Base-by-base conservation (phyloP, 2,329 filamentous ascomycete species). In the Aureobasidium melanogenum region DNA sequence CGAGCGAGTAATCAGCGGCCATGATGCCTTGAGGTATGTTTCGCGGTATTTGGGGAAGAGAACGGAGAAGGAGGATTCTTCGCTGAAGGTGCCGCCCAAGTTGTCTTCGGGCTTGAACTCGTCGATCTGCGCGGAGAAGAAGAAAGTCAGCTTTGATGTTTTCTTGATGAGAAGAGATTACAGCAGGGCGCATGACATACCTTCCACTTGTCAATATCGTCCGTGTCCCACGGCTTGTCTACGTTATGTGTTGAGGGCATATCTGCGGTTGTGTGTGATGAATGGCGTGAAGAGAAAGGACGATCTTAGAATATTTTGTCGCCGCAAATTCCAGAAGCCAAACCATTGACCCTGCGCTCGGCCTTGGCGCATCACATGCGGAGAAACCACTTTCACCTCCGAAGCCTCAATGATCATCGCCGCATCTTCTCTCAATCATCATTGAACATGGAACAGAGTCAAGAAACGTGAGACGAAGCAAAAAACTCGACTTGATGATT, bases 161-260 rank as follows among this genome's bases (percentile, higher is more conserved):
- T 34, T 44, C 17, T n/a, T 17, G 19, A 22, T 6, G 5, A 15
- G 5, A 17, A 9, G 22, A 30, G 0, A 10, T n/a, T 7, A 17
- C 3, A 1, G 30, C 7, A 26, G 7, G 3, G 30, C 30, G 48
- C 30, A 24, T 38, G 30, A 22, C 50, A 10, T 41, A 62, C 86
- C 80, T 91, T 93, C 91, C 91, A 97, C 75, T 97, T 96, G 77
- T 97, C 93, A 66, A 97, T 90, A 70, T 97, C 94, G 65, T 96
- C 92, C 61, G 92, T 96, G 70, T 97, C 92, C 92, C 92, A 95
- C 60, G 91, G 89, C 75, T 96, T 96, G 3, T 95, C 90, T 67
- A 84, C 88, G 64, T 96, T 88, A 77, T 96, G 85, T 66, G 88
- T 96, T 32, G 90, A 94, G 65, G 91, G 91, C 91, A 96, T 91